Base-by-base conservation (phyloP, 2,329 filamentous ascomycete species). In the Fusarium sp. region DNA sequence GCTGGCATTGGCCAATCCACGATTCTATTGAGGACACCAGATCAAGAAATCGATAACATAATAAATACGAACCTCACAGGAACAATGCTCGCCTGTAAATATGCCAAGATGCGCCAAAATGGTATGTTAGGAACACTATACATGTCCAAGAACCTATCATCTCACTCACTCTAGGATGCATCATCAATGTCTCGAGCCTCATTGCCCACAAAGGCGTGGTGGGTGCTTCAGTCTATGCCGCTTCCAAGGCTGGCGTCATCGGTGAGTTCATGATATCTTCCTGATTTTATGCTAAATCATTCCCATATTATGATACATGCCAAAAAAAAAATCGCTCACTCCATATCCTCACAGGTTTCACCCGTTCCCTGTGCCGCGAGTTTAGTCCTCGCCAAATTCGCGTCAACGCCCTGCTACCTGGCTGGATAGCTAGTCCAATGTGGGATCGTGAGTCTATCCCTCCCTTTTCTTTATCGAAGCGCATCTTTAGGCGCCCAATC, bases 361-460 rank as follows among this genome's bases (percentile, higher is more conserved):
- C 91, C 22, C 86, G 90, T 60, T 87, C 90, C 57, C 81, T 93
- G 5, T 89, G 89, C 42, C 84, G 81, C 50, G 90, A 94, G 80
- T 79, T 90, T 72, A 87, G 87, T 52, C 80, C 83, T 63, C 82
- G 84, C 48, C 86, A 86, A 49, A 86, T 97, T 60, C 86, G 94
- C 31, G 91, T 93, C 46, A 97, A 97, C 80, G 91, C 91, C 28
- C 88, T 97, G 68, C 82, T 95, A 42, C 94, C 94, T 1, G 94
- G 94, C 8, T 97, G 95, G 82, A 90, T 97, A 71, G 84, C 92
- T 58, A 95, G 93, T 45, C 86, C 89, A 48, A 97, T 97, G 93
- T 93, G 91, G 71, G 80, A 86, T 77, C 83, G 92, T 95, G 80
- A 80, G 82, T 79, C 54, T 63, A 39, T 62, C 63, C 63, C 63